Conservation (phyloP, 1,284 basidiomycete genomes). For the Ustilago crameri region DNA sequence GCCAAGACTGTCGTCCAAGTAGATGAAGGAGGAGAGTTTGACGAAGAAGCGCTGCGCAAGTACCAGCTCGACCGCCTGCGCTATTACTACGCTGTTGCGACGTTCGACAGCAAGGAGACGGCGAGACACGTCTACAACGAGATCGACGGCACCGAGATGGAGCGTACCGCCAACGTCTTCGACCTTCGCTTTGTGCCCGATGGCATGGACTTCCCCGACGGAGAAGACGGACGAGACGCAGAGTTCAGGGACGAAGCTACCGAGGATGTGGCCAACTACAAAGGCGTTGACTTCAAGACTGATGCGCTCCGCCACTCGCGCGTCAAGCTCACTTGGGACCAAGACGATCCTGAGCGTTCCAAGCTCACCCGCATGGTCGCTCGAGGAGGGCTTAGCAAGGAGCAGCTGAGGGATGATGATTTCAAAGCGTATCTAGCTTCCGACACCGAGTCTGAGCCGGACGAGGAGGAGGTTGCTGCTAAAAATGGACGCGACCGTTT, state of each 20-base stretch:
- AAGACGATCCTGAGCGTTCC: conserved; percentile 90
- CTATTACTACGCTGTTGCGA: conserved; percentile 96
- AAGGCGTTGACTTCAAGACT: conserved; percentile 89
- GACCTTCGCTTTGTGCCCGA: conserved; percentile 78
- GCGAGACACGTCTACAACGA: conserved; percentile 86
- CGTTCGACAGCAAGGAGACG: conserved; percentile 82
- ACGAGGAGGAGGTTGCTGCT: conserved; percentile 39
- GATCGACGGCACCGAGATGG: conserved; percentile 93
- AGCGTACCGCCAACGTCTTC: conserved; percentile 95
- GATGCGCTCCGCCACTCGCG: conserved; percentile 97
- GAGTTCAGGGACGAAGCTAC: conserved; percentile 75
- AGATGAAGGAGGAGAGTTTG: conserved; percentile 69
- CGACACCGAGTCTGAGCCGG: conserved; percentile 53
- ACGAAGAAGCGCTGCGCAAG: conserved; percentile 86
- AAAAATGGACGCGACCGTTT: conserved; percentile 43
- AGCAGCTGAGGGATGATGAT: conserved; percentile 64
- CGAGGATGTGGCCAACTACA: conserved; percentile 75
- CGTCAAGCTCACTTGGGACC: conserved; percentile 98
- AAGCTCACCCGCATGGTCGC: conserved; percentile 72
- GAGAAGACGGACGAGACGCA: conserved; percentile 82
- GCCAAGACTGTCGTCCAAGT: conserved; percentile 68
- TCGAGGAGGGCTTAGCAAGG: conserved; percentile 41
- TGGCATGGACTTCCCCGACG: conserved; percentile 81
- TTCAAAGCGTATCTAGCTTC: conserved; percentile 66
- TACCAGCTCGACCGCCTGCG: conserved; percentile 94